Evolutionary conservation across 768 basidiomycete species (phyloP).

Genomic region (Peribolospora kevripleyi): DNA sequence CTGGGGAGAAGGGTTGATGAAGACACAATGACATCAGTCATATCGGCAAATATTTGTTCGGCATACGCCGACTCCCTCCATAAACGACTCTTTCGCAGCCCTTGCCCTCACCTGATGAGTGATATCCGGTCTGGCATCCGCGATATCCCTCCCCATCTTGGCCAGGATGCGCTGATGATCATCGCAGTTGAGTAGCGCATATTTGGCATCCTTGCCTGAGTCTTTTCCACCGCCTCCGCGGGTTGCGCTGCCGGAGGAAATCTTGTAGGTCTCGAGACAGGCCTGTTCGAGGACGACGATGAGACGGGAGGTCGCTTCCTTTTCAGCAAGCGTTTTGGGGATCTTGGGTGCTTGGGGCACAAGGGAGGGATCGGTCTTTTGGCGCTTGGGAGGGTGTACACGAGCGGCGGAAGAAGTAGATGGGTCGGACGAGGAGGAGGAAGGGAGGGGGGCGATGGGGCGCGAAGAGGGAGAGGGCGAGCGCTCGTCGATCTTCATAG

Average conservation of each 20-base stretch:
- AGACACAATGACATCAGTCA: background rate
- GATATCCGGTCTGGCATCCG: slow-evolving; percentile 96
- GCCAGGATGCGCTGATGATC: slow-evolving; percentile 97
- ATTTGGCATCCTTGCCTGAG: slow-evolving; percentile 52
- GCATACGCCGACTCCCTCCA: background rate
- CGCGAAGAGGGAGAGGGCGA: too few relatives aligned
- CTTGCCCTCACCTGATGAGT: slow-evolving; percentile 60
- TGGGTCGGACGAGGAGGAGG: too few relatives aligned
- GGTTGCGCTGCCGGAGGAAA: slow-evolving; percentile 29
- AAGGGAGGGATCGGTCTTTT: background rate
- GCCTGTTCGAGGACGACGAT: slow-evolving; percentile 84
- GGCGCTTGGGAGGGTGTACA: too few relatives aligned
- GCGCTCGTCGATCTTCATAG: too few relatives aligned
- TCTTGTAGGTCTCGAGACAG: slow-evolving; percentile 81
- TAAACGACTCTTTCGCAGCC: background rate
- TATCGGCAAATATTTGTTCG: background rate
- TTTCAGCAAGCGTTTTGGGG: slow-evolving; percentile 20
- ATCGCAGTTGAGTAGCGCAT: slow-evolving; percentile 89
- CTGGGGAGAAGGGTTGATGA: slow-evolving; percentile 23
- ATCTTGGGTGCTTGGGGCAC: slow-evolving; percentile 1
- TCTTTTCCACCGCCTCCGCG: slow-evolving; percentile 24
- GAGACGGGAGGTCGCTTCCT: slow-evolving; percentile 33
- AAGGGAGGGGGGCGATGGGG: too few relatives aligned
- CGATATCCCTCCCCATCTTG: slow-evolving; percentile 91
- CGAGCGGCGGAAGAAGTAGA: too few relatives aligned